Evolutionary conservation across 2,329 filamentous ascomycete genomes (phyloP), one percentile per base, ranked within the genome.

Genomic region (Cadophora malorum): DNA sequence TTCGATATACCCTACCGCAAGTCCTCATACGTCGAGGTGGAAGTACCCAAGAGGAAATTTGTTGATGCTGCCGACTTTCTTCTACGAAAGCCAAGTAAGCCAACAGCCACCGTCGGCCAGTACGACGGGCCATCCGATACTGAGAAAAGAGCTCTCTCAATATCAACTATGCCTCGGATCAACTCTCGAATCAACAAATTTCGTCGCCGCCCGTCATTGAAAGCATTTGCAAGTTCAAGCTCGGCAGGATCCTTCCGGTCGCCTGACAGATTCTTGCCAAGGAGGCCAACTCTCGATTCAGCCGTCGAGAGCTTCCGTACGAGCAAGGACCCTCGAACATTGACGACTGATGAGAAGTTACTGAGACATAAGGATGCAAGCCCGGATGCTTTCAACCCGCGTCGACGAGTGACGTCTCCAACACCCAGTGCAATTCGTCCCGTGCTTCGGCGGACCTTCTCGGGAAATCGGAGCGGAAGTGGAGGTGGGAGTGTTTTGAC

Each of bases 201-300:
- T 12, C 71, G 69, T 49, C 69, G 66, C 50, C 70, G 71, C 3
- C 72, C 74, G 19, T 70, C 69, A 9, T 63, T 75, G 23, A 72
- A 69, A 62, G 66, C 55, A 16, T 69, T 69, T 25, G 64, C 69
- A 14, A 74, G 64, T 21, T 67, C 63, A 21, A 70, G 64, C 21
- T 73, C 71, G 0, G 58, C 55, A 2, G 63, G 70, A 14, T 75
- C 73, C n/a, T 33, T 73, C 12, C 68, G 70, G 62, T 69, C 80
- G 12, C 83, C 83, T 25, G 88, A 91, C 76, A 83, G 89, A 33
- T 91, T 90, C 74, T 83, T 90, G 55, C 81, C 85, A 63, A 80
- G 84, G 59, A 80, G 81, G 60, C 79, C 79, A 58, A 77, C 78
- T 5, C 78, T 79, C 25, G 73, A 79, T 45, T 78, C 81, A 19